Base-by-base conservation (phyloP, 257 asterid species). In the Solanum bukasovii region DNA sequence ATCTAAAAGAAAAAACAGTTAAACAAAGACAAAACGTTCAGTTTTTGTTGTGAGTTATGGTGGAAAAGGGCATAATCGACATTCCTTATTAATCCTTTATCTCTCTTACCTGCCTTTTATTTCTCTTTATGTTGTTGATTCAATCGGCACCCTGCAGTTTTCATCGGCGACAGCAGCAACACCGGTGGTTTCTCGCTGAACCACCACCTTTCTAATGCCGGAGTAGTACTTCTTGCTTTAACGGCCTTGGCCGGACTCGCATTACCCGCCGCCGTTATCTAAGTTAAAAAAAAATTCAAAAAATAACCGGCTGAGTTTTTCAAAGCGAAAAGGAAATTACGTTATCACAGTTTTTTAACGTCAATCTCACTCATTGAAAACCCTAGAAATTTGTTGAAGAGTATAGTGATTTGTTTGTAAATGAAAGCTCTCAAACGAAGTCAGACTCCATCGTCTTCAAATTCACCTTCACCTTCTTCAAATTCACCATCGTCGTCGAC, bases 351-450 rank as follows among this genome's bases (percentile, higher is more conserved):
- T 94, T 84, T 31, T 92, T 92, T 90, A 20, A 92, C 84, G 92
- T 86, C 89, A 79, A 84, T 38, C 87, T 35, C 21, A 37, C 12
- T 77, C 4, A 35, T 35, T 79, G 87, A 88, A 77, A 92, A 93
- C 94, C 96, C 92, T 93, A 93, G 94, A 83, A 49, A 85, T 88
- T 63, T 65, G 67, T 78, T 82, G 59, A 10, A 74, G 89, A 18
- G 9, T 81, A 29, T 9, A 74, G 16, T 74, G 23, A 46, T 29
- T 44, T 11, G 38, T 25, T 79, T 35, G 88, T 94, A 94, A 96
- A 96, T 96, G 99, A 95, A 90, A 95, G 98, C 98, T 91, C 94
- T 96, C n/a, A 94, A 88, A 92, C 95, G 98, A 91, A 93, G 94
- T 90, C 98, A 94, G 92, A 93, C 96, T 89, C 95, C 98, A 89